Evolutionary conservation across 306 rosid genomes (phyloP), one percentile per base, ranked within the genome.

Genomic region (Herpetospermum pedunculosum): DNA sequence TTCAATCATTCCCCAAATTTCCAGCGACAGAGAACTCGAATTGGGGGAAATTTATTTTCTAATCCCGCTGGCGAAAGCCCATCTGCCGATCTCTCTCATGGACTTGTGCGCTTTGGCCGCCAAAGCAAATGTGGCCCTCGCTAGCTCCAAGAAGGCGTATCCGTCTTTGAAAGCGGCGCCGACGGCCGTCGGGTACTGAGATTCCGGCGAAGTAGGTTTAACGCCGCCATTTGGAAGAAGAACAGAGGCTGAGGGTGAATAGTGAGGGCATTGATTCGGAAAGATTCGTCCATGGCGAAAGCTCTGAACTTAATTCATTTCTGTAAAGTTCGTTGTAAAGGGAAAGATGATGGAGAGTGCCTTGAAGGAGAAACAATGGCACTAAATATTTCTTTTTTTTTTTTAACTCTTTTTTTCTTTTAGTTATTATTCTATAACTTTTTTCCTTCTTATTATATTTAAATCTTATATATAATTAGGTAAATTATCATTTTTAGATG

Each of bases 111-210:
- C 77, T 16, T 75, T 88, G 1, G 88, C 96, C 38, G 73, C 84
- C 77, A 85, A 83, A 79, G 88, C 94, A 52, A 77, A 86, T 70
- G 82, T 76, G 7, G 96, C 86, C 35, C 86, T 90, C 50, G 75
- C 57, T 1, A 25, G 25, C 38, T 44, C 74, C 23, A 69, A 44
- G 73, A 69, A 69, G 38, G 25, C 55, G 4, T 16, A 69, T 44
- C n/a, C 74, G 57, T 7, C 74, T 1, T 3, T 28, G 74, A 46
- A 69, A 69, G 57, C 34, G 14, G n/a, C 80, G 19, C 71, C 46
- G 5, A 12, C 28, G 34, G 50, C 50, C 50, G 72, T 40, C 30
- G 16, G 26, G 19, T 16, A 14, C 25, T 69, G 41, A 69, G 52
- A 69, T 28, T 69, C 25, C 26, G 35, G 53, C 49, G 30, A 63